Evolutionary conservation across 2,329 filamentous ascomycete species (phyloP).

Genomic region (Bertia moriformis): DNA sequence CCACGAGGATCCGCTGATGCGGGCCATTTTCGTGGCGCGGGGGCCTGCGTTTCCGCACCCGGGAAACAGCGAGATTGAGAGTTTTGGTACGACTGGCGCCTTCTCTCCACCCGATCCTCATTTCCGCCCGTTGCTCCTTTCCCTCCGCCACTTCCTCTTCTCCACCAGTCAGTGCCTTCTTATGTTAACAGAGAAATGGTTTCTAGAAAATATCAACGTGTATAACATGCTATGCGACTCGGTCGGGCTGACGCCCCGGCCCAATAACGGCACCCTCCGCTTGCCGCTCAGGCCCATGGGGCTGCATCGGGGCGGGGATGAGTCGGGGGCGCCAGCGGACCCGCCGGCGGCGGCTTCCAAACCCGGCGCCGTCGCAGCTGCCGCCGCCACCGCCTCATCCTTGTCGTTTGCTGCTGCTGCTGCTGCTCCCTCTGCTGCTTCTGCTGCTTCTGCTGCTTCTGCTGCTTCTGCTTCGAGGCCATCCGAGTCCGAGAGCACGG

Average conservation of each 20-base stretch:
- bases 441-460: slow-evolving; percentile 5
- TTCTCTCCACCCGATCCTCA: background rate
- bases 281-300: slow-evolving; percentile 54
- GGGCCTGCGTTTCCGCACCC: slow-evolving; percentile 84
- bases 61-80: slow-evolving; percentile 63
- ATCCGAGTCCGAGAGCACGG: background rate
- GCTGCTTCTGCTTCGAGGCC: background rate
- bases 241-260: slow-evolving; percentile 53
- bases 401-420: slow-evolving; percentile 5
- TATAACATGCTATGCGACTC: slow-evolving; percentile 93
- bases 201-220: slow-evolving; percentile 75
- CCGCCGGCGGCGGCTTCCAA: slow-evolving; percentile 14
- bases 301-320: slow-evolving; percentile 36
- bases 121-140: slow-evolving; percentile 1
- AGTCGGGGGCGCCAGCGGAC: slow-evolving; percentile 34
- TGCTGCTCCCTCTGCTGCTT: slow-evolving; percentile 3
- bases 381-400: slow-evolving; percentile 2
- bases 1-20: slow-evolving; percentile 85
- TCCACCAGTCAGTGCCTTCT: background rate
- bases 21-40: slow-evolving; percentile 83
- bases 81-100: slow-evolving; percentile 58
- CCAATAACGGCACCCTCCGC: slow-evolving; percentile 78
- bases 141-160: background rate
- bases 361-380: slow-evolving; percentile 1
- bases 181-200: slow-evolving; percentile 10